These are phyloP conservation scores for Solanum okadae DNA, from an alignment of 257 asterid genomes.

Conservation along the genomic window DNA sequence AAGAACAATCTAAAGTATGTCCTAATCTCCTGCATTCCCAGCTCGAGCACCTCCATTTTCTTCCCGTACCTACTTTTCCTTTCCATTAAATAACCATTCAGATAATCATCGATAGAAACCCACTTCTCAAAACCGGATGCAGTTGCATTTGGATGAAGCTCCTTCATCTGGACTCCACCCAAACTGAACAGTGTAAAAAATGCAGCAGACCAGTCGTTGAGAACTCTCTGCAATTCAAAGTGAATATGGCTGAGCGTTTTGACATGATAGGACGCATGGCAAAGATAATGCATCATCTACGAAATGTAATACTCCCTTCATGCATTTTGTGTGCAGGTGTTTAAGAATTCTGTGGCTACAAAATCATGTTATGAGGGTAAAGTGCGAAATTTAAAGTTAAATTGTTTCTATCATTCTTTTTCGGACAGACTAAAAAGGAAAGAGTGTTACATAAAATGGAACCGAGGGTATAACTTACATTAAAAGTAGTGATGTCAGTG, in stretches of 20 bases:
- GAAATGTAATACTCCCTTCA: not conserved
- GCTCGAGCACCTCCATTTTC: conserved; percentile 87
- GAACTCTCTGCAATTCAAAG: conserved; percentile 59
- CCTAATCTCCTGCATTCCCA: conserved; percentile 90
- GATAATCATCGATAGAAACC: conserved; percentile 85
- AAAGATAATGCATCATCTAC: not conserved
- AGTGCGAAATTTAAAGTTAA: not conserved
- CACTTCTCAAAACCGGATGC: conserved; percentile 49
- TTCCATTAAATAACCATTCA: conserved; percentile 75
- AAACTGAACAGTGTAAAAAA: conserved; percentile 67
- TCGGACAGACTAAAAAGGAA: not conserved
- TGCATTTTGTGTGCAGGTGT: not conserved
- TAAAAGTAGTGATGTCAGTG: conserved; percentile 65
- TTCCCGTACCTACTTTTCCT: conserved; percentile 75
- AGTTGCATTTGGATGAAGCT: conserved; percentile 36
- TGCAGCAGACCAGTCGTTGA: conserved; percentile 90
- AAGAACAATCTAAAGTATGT: conserved; percentile 84
- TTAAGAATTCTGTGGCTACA: not conserved
- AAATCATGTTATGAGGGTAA: not conserved
- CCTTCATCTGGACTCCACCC: conserved; percentile 65
- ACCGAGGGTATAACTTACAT: conserved; percentile 30
- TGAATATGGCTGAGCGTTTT: not conserved
- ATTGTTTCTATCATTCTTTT: not conserved
- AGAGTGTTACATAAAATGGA: not conserved
- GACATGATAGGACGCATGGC: not conserved